These are phyloP conservation scores for Boechera retrofracta DNA, from an alignment of 345 rosid species.

Conservation along the genomic window DNA sequence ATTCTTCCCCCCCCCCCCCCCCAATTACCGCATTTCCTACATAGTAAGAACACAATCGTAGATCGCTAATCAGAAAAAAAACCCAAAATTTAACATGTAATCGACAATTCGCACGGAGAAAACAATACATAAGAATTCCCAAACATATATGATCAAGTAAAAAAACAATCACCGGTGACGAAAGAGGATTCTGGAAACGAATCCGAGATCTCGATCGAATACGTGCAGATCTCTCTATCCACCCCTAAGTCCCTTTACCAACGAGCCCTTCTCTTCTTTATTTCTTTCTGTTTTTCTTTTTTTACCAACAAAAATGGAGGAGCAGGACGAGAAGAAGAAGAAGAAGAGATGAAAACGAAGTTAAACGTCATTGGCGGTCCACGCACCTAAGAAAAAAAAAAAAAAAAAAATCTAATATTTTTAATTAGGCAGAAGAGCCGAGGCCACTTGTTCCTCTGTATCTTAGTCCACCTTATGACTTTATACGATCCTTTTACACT, in stretches of 20 bases:
- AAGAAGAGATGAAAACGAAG: constrained; percentile 17
- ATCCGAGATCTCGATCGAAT: constrained; percentile 23
- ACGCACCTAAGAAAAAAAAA: constrained; percentile 2
- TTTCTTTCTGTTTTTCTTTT: not conserved
- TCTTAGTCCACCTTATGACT: constrained; percentile 17
- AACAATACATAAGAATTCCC: not conserved
- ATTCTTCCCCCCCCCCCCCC: not conserved
- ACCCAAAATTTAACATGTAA: not conserved
- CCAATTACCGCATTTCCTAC: not conserved
- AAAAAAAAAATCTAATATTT: not conserved
- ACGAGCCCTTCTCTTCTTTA: constrained; percentile 23
- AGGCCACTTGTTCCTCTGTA: constrained; percentile 38
- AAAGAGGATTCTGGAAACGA: constrained; percentile 20
- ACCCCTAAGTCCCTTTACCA: not conserved
- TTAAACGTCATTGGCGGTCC: constrained; percentile 45
- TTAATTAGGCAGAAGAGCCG: constrained; percentile 4
- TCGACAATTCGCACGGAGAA: not conserved
- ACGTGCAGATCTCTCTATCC: constrained; percentile 29
- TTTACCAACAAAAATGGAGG: not conserved
- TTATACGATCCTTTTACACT: not conserved
- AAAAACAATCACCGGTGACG: constrained; percentile 21
- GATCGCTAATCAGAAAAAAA: constrained; percentile 12
- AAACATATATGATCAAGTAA: not conserved
- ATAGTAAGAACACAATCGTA: not conserved
- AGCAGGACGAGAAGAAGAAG: constrained; percentile 1